phyloP scores from a whole-genome alignment of 2,329 filamentous ascomycete genomes.

The Colletotrichum tabaci region DNA sequence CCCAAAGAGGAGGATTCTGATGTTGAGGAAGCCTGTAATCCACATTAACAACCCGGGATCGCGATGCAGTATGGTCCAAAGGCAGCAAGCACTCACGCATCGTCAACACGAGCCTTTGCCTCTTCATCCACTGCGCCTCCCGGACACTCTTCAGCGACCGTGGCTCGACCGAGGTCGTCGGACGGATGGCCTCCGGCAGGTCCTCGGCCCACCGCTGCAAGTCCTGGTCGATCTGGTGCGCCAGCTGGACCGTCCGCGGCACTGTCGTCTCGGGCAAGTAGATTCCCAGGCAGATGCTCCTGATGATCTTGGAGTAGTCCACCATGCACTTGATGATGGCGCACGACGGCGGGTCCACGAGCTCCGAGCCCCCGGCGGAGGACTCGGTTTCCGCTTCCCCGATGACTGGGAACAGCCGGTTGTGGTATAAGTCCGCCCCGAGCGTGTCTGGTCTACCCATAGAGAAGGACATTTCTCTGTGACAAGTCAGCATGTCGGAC shows the following conservation, averaged over 20 bases:
- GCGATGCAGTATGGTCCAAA: too few relatives aligned
- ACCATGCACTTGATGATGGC: slow-evolving; percentile 49
- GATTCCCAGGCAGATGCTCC: slow-evolving; percentile 46
- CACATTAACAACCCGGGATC: too few relatives aligned
- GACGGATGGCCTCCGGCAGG: slow-evolving; percentile 46
- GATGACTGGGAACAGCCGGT: slow-evolving; percentile 52
- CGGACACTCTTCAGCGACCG: slow-evolving; percentile 42
- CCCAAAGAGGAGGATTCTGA: slow-evolving; percentile 48
- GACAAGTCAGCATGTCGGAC: slow-evolving; percentile 6
- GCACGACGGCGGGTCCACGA: slow-evolving; percentile 47
- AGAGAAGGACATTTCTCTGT: slow-evolving; percentile 63
- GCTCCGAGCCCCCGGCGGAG: slow-evolving; percentile 16
- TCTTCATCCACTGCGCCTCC: slow-evolving; percentile 48
- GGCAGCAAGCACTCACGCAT: slow-evolving; percentile 39
- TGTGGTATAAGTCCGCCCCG: slow-evolving; percentile 64
- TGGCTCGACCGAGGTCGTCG: slow-evolving; percentile 35
- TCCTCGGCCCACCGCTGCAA: slow-evolving; percentile 45
- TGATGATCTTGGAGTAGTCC: slow-evolving; percentile 48
- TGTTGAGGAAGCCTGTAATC: slow-evolving; percentile 46
- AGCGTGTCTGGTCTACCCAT: slow-evolving; percentile 64
- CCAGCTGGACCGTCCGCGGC: slow-evolving; percentile 43
- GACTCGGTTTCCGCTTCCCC: slow-evolving; percentile 35
- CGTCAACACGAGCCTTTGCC: slow-evolving; percentile 47
- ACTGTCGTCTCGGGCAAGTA: slow-evolving; percentile 45
- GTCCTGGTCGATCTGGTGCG: slow-evolving; percentile 46